Percentiles rank a stretch among this genome's conserved stretches.
These are phyloP conservation scores for Penicillium sp. DNA, from an alignment of 2,329 filamentous ascomycete species.

Conservation along the genomic window DNA sequence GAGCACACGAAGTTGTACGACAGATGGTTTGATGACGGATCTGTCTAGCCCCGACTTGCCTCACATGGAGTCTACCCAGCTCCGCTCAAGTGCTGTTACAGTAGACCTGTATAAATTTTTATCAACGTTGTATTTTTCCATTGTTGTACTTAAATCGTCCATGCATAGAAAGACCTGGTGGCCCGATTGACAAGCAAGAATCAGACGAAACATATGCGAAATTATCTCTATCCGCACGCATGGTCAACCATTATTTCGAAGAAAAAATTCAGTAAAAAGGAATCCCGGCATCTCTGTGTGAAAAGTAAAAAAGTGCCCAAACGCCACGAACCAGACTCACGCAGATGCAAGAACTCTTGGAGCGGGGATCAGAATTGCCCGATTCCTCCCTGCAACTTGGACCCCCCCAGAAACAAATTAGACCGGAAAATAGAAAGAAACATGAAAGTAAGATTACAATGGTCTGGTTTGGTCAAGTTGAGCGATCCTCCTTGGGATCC, in stretches of 20 bases:
- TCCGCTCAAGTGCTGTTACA: too few relatives aligned
- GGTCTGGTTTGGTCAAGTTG: conserved; percentile 22
- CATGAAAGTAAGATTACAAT: conserved; percentile 22
- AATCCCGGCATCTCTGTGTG: conserved; percentile 5
- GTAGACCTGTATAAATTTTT: too few relatives aligned
- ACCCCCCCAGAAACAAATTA: conserved; percentile 11
- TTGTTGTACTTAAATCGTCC: neutral
- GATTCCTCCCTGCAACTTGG: neutral
- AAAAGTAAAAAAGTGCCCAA: conserved; percentile 4
- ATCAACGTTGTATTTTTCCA: neutral
- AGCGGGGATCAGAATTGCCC: neutral
- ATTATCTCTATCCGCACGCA: neutral
- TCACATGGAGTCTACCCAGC: too few relatives aligned
- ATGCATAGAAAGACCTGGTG: neutral
- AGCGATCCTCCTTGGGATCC: conserved; percentile 43
- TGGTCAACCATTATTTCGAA: neutral
- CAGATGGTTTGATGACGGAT: neutral
- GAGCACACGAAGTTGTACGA: conserved; percentile 15
- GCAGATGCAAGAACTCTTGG: conserved; percentile 18
- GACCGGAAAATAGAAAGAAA: conserved; percentile 4
- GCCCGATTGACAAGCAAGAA: neutral
- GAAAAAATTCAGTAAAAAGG: neutral
- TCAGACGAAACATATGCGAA: neutral
- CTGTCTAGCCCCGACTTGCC: neutral
- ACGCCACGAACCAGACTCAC: conserved; percentile 20